A percentile compares a stretch with the other conserved stretches of the same genome.
Conservation (phyloP, 305 asterid genomes). For the Caryopteris hybrid region DNA sequence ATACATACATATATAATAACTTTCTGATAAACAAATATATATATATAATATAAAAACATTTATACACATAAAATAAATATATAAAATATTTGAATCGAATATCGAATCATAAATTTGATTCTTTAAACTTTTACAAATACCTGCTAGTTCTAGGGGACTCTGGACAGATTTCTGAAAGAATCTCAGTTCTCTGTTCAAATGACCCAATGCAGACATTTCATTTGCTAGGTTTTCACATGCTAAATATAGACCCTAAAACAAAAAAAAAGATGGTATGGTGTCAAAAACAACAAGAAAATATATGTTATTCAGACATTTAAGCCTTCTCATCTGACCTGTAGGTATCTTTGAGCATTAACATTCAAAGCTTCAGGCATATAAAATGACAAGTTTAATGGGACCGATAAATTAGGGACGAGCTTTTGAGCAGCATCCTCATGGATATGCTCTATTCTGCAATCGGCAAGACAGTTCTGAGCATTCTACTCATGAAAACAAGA, state of each 20-base stretch:
- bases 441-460: conserved; percentile 72
- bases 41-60: too few relatives aligned
- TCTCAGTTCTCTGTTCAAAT: conserved; percentile 35
- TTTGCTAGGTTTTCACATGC: conserved; percentile 65
- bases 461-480: conserved; percentile 75
- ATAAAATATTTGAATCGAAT: too few relatives aligned
- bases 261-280: conserved; percentile 9
- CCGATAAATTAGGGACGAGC: conserved; percentile 59
- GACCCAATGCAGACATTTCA: conserved; percentile 31
- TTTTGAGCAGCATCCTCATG: conserved; percentile 57
- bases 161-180: conserved; percentile 53
- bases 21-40: too few relatives aligned
- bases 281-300: conserved; percentile 5
- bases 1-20: too few relatives aligned
- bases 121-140: too few relatives aligned
- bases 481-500: conserved; percentile 63
- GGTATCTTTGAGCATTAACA: conserved; percentile 70
- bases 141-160: conserved; percentile 59
- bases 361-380: conserved; percentile 89
- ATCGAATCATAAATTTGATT: too few relatives aligned
- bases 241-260: conserved; percentile 74
- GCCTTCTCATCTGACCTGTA: conserved; percentile 51
- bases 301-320: not conserved
- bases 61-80: too few relatives aligned
- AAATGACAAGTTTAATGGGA: conserved; percentile 68